Evolutionary conservation across 2,329 filamentous ascomycete species (phyloP), one percentile per base, ranked within the genome.

Genomic region (Penicillium griseofulvum): DNA sequence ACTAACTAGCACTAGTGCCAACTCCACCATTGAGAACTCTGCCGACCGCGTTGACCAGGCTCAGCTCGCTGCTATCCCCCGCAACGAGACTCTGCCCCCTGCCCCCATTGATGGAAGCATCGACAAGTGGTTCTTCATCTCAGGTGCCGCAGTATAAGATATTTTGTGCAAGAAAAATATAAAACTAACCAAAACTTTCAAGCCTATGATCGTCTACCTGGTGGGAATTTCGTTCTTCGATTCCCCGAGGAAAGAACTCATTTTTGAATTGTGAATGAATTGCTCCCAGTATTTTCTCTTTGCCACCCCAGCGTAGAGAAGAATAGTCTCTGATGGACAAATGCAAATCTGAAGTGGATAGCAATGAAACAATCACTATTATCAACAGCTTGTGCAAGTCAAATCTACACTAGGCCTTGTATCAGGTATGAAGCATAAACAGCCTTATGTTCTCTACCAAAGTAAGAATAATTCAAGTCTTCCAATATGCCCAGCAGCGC

Each of bases 91-190:
- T 71, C 81, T 95, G 56, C 75, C 84, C 53, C 86, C 94, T 58
- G 93, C 88, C 64, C 92, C 93, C 72, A 96, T 99, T 69, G 94
- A 99, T 74, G 84, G 86, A 74, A 95, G 88, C 78, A 96, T 97
- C 74, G 94, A 99, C 86, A 99, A 99, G 87, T 99, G 94, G 94
- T 99, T 99, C 89, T 99, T 97, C 87, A 99, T 99, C 80, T 96
- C 91, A 76, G 94, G 94, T 78, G 94, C 94, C 73, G 90, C 91
- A 68, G 83, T 88, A 69, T 93, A 89, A 80, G 28, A 57, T 44
- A 47, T 31, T 56, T 61, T 45, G 42, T 58, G 61, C 66, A 67
- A 65, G 12, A 49, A 26, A 42, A 33, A n/a, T 43, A 44, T 50
- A 50, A 50, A 49, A 50, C 48, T 50, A 50, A 60, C 54, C 59